Percentiles rank a stretch among this genome's conserved stretches.
Evolutionary conservation across 2,329 filamentous ascomycete genomes (phyloP).

Genomic region (Colletotrichum tropicicola): DNA sequence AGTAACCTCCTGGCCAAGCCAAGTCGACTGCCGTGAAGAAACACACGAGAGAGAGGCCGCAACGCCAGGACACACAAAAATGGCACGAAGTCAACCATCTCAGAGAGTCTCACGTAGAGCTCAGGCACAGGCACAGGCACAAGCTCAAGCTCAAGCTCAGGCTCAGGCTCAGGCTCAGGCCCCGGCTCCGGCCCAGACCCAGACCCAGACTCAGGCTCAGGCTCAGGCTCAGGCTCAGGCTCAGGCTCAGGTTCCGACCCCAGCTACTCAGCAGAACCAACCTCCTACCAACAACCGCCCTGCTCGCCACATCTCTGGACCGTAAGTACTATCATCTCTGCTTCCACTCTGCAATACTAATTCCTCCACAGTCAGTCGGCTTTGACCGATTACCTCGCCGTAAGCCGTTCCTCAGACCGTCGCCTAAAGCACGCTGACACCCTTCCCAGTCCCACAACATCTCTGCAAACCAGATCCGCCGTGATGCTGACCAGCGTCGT

Average conservation of each 20-base stretch:
- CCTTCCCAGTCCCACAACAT: constrained; percentile 75
- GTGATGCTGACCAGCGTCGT: constrained; percentile 57
- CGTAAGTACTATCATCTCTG: constrained; percentile 7
- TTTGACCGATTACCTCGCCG: constrained; percentile 62
- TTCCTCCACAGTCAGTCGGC: constrained; percentile 54
- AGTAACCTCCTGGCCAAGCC: not conserved
- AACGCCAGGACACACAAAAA: not conserved
- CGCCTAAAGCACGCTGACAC: not conserved
- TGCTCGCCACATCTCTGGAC: constrained; percentile 22
- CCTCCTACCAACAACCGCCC: not conserved
- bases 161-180: not conserved
- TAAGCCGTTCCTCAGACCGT: constrained; percentile 35
- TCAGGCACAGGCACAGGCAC: not conserved
- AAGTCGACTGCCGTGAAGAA: not conserved
- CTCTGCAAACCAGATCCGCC: constrained; percentile 64
- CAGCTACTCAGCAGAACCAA: constrained; percentile 9
- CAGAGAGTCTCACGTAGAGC: not conserved
- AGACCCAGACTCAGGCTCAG: constrained; percentile 1
- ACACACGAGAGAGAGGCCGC: not conserved
- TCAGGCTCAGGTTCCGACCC: not conserved
- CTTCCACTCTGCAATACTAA: not conserved
- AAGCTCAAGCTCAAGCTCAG: not conserved
- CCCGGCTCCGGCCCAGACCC: not conserved
- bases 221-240: constrained; percentile 1
- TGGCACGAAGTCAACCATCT: not conserved